These are phyloP conservation scores for Poterioochromonas sp. DNA, from an alignment of 352 stramenopile species.

Conservation along the genomic window DNA sequence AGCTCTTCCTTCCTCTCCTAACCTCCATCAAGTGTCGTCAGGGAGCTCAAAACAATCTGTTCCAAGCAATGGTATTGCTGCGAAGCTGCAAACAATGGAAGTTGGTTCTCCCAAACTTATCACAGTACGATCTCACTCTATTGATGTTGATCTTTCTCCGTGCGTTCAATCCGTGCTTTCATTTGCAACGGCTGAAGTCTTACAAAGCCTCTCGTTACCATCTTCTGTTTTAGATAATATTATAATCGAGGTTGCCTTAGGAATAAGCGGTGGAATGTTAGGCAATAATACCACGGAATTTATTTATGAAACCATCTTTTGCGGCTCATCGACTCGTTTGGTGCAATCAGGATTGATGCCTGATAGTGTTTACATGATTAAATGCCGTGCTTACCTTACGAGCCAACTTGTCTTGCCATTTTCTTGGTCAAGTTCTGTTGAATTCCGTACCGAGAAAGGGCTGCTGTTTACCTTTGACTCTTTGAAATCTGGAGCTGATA, in stretches of 20 bases:
- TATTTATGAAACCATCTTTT: constrained; percentile 30
- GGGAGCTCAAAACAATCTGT: not conserved
- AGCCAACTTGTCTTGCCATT: not conserved
- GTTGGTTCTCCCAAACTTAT: not conserved
- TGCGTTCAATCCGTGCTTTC: not conserved
- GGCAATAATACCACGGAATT: not conserved
- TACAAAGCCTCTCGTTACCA: not conserved
- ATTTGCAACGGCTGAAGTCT: not conserved
- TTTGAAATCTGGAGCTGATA: constrained; percentile 36
- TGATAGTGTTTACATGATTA: not conserved
- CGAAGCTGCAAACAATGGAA: not conserved
- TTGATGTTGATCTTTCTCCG: constrained; percentile 14
- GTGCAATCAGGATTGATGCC: constrained; percentile 18
- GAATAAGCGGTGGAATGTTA: not conserved
- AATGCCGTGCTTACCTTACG: constrained; percentile 10
- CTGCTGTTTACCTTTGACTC: constrained; percentile 24
- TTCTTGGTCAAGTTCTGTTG: not conserved
- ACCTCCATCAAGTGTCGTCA: not conserved
- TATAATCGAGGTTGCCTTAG: constrained; percentile 18
- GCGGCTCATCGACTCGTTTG: constrained; percentile 12
- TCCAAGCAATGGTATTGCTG: not conserved
- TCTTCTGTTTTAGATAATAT: not conserved
- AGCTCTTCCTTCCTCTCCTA: not conserved
- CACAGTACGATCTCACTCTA: not conserved
- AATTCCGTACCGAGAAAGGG: constrained; percentile 27